Evolutionary conservation across 805 yeast species (phyloP), one percentile per base, ranked within the genome.

Genomic region (Blastobotrys muscicola): DNA sequence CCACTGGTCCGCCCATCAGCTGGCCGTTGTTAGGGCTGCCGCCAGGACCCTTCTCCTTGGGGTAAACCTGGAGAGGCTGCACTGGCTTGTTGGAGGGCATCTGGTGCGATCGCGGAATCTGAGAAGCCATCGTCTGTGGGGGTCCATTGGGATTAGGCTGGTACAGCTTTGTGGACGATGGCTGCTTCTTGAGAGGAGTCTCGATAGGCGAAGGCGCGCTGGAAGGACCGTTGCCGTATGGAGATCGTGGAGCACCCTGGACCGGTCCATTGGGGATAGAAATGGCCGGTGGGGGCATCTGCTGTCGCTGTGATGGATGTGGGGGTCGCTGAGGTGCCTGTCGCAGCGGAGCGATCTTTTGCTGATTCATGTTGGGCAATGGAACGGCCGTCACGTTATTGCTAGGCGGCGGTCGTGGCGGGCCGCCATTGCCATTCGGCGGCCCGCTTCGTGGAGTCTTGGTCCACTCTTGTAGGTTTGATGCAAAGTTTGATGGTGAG

Each of bases 391-490:
- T 20, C 26, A 20, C 26, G 26, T 20, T 20, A 6, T 20, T 20
- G 26, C 26, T 20, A 20, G 26, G 26, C 26, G 26, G 26, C 26
- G 26, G 26, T 6, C 26, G 26, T 20, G 26, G 26, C 26, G 26
- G 26, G 26, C 26, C 26, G 26, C 26, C 26, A 20, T 4, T 4
- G 26, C 26, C 26, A 39, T 37, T 39, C 30, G 34, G 37, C 4
- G 51, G 45, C n/a, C 29, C 44, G 29, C 39, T 34, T 12, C 44
- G 39, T 4, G 56, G 56, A 7, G 53, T 45, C 33, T 39, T 42
- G 33, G 56, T 49, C 56, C 56, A 52, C 32, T 52, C 56, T 41
- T 50, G 54, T 29, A 50, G 50, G 23, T 48, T 48, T 6, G 40
- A 33, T 7, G 51, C 42, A 35, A 48, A 33, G 30, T n/a, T 20